A percentile compares a stretch with the other conserved stretches of the same genome.
phyloP scores from a whole-genome alignment of 495 filamentous ascomycete genomes.

The Choiromyces venosus region DNA sequence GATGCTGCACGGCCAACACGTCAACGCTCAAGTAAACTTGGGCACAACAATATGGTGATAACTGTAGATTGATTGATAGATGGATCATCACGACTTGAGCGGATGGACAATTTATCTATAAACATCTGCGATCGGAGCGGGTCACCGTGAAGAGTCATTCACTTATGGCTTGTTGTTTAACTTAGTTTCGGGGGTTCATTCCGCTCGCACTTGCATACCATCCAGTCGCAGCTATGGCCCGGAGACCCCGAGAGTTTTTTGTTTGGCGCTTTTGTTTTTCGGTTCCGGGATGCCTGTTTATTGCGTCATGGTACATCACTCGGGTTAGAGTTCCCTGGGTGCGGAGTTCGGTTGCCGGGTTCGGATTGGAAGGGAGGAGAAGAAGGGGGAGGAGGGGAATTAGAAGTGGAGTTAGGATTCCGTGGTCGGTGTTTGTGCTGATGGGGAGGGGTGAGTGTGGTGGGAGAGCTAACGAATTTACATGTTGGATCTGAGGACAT shows the following conservation, averaged over 20 bases:
- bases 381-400: background rate
- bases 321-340: background rate
- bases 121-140: background rate
- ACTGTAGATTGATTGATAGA: background rate
- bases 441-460: background rate
- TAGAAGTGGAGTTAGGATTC: background rate
- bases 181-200: background rate
- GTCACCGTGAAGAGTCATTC: background rate
- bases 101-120: background rate
- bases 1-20: background rate
- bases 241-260: background rate
- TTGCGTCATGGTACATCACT: background rate
- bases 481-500: background rate
- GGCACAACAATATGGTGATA: background rate
- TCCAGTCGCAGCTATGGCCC: background rate
- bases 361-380: background rate
- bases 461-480: background rate
- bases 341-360: no score
- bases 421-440: background rate
- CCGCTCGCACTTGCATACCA: background rate
- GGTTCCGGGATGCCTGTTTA: background rate
- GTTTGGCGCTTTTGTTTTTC: background rate
- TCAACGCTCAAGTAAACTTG: background rate
- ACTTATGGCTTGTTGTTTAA: background rate
- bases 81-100: background rate